Evolutionary conservation across 352 stramenopile species (phyloP).

Genomic region (Aphanomyces invadans): DNA sequence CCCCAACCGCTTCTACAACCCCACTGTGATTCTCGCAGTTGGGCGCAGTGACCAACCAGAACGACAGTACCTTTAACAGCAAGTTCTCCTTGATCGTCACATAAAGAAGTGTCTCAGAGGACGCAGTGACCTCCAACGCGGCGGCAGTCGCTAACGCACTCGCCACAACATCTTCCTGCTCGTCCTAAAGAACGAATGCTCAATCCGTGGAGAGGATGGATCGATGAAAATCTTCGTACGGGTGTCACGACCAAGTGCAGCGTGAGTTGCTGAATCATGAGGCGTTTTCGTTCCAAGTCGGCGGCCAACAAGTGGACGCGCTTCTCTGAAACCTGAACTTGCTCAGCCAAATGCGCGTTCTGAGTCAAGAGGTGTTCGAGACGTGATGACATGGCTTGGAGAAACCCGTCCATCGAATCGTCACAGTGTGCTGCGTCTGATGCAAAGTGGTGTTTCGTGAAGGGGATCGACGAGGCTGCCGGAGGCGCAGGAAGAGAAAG

Average conservation of each 20-base stretch:
- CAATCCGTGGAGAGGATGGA: background rate
- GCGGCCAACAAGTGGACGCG: background rate
- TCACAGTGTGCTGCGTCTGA: too few relatives aligned
- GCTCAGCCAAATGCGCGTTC: slow-evolving; percentile 6
- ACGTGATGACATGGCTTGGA: slow-evolving; percentile 1
- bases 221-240: background rate
- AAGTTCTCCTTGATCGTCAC: background rate
- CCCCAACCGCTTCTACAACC: background rate
- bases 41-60: too few relatives aligned
- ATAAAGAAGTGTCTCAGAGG: slow-evolving; percentile 2
- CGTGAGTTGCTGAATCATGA: slow-evolving; percentile 7
- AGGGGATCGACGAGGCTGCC: too few relatives aligned
- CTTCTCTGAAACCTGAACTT: background rate
- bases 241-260: background rate
- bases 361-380: background rate
- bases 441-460: too few relatives aligned
- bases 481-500: too few relatives aligned
- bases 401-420: background rate
- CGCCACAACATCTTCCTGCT: background rate
- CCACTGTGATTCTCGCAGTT: background rate
- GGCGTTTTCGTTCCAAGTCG: slow-evolving; percentile 6
- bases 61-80: slow-evolving; percentile 9
- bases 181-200: background rate
- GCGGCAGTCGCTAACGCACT: background rate
- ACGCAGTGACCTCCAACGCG: background rate